Evolutionary conservation across 2,329 filamentous ascomycete genomes (phyloP).

Genomic region (Penicillium sp.): DNA sequence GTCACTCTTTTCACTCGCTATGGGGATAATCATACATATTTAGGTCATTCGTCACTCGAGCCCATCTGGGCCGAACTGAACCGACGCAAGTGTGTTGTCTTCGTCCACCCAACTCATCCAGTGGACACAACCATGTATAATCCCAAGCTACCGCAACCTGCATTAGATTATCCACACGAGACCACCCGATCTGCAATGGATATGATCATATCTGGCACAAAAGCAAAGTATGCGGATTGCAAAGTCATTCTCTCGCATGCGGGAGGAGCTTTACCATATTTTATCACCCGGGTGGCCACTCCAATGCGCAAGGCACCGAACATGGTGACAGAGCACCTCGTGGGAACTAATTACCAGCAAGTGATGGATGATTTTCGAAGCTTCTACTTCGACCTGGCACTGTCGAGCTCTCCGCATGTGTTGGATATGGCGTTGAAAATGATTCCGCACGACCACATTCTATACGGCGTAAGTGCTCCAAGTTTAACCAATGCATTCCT

Average conservation of each 20-base stretch:
- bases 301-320: conserved; percentile 13
- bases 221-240: conserved; percentile 34
- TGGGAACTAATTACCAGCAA: conserved; percentile 14
- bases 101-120: conserved; percentile 49
- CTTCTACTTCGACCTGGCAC: conserved; percentile 32
- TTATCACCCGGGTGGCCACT: conserved; percentile 32
- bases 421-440: conserved; percentile 17
- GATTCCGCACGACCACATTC: conserved; percentile 22
- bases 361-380: conserved; percentile 18
- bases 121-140: conserved; percentile 38
- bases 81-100: conserved; percentile 34
- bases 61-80: conserved; percentile 50
- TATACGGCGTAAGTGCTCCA: conserved; percentile 20
- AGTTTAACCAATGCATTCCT: too few species aligned
- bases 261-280: conserved; percentile 48
- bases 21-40: conserved; percentile 47
- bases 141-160: conserved; percentile 37
- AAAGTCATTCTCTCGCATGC: conserved; percentile 53
- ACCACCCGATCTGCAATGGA: conserved; percentile 47
- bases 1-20: conserved; percentile 50
- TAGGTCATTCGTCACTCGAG: conserved; percentile 45
- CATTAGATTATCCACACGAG: conserved; percentile 50
- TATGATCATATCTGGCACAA: conserved; percentile 38
- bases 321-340: conserved; percentile 6
- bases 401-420: conserved; percentile 19